A percentile compares a stretch with the other conserved stretches of the same genome.
phyloP scores from a whole-genome alignment of 1,139 yeast genomes.

The Blastobotrys illinoisensis region DNA sequence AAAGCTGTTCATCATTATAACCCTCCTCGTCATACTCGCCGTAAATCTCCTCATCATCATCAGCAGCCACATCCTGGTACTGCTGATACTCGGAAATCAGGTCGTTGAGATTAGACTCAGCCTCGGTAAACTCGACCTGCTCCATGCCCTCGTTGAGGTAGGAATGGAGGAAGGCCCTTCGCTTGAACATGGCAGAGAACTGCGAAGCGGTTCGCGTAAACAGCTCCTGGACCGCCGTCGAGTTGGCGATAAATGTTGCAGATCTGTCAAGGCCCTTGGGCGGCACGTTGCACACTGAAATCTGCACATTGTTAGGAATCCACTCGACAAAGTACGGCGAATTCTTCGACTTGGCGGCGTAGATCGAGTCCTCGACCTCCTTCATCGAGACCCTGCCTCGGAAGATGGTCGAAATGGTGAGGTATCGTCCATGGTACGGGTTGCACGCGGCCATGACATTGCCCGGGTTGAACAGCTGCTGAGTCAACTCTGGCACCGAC shows the following conservation, averaged over 20 bases:
- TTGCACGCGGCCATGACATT: constrained; percentile 44
- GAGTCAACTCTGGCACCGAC: constrained; percentile 42
- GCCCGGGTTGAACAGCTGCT: constrained; percentile 41
- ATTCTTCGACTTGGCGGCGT: constrained; percentile 35
- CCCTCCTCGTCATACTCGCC: constrained; percentile 13
- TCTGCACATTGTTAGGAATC: constrained; percentile 40
- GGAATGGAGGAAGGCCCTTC: constrained; percentile 45
- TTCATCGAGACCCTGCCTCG: constrained; percentile 42
- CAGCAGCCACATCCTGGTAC: constrained; percentile 39
- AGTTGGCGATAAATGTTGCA: constrained; percentile 43
- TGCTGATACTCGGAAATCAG: constrained; percentile 41
- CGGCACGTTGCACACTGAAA: constrained; percentile 41
- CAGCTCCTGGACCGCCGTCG: constrained; percentile 42
- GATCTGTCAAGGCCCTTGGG: constrained; percentile 38
- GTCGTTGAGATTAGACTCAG: constrained; percentile 40
- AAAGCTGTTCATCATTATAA: background rate
- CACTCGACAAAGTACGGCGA: constrained; percentile 39
- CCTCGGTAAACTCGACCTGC: constrained; percentile 42
- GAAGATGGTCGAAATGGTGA: constrained; percentile 43
- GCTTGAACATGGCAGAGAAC: constrained; percentile 40
- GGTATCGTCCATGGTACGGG: constrained; percentile 40
- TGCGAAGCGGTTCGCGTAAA: constrained; percentile 39
- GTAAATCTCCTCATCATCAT: constrained; percentile 32
- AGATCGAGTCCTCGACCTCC: constrained; percentile 42
- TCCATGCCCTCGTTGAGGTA: constrained; percentile 45